A percentile compares a stretch with the other conserved stretches of the same genome.
Conservation (phyloP, 2,329 filamentous ascomycete species). For the Ophiostoma perfectum region DNA sequence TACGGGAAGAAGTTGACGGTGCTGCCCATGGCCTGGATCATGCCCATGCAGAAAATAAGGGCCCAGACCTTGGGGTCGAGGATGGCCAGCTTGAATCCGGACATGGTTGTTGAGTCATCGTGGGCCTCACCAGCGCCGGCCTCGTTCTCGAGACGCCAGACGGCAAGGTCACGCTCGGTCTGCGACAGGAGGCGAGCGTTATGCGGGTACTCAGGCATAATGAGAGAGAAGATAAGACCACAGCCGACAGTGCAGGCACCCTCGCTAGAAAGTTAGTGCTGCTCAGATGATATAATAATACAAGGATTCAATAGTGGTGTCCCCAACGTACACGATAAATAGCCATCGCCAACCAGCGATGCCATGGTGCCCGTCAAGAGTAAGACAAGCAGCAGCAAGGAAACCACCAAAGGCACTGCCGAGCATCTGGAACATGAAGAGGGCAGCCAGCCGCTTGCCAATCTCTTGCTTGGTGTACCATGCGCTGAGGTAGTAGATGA, state of each 20-base stretch:
- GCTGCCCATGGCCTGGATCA: slow-evolving; percentile 35
- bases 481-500: slow-evolving; percentile 43
- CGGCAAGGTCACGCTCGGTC: slow-evolving; percentile 32
- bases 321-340: slow-evolving; percentile 19
- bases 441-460: slow-evolving; percentile 17
- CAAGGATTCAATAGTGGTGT: background rate
- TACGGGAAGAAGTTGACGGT: slow-evolving; percentile 33
- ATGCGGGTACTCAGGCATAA: slow-evolving; percentile 34
- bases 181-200: slow-evolving; percentile 35
- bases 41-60: slow-evolving; percentile 29
- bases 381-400: slow-evolving; percentile 18
- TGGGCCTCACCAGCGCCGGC: slow-evolving; percentile 37
- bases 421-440: slow-evolving; percentile 20
- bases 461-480: slow-evolving; percentile 23
- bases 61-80: slow-evolving; percentile 20
- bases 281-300: background rate
- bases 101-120: slow-evolving; percentile 31
- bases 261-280: slow-evolving; percentile 8
- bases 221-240: slow-evolving; percentile 7
- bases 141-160: slow-evolving; percentile 33
- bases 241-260: slow-evolving; percentile 20
- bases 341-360: slow-evolving; percentile 23
- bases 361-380: slow-evolving; percentile 12
- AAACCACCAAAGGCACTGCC: slow-evolving; percentile 24
- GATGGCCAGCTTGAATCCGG: slow-evolving; percentile 25